These are phyloP conservation scores for Fusarium brachygibbosum DNA, from an alignment of 2,329 filamentous ascomycete genomes.

Conservation along the genomic window DNA sequence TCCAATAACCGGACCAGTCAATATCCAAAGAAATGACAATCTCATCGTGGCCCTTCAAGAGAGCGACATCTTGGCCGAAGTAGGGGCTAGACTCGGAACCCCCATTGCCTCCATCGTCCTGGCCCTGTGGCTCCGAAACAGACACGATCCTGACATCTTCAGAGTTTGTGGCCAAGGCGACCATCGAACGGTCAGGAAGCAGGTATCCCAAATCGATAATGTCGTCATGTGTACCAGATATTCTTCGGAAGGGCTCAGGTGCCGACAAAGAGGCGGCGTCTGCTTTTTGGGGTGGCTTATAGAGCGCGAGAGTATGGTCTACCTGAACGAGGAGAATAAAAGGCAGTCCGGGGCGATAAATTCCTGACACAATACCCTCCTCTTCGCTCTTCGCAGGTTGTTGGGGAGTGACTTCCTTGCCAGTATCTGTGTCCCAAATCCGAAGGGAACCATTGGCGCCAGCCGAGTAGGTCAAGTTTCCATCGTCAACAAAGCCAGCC, in stretches of 20 bases:
- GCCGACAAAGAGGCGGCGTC: constrained; percentile 53
- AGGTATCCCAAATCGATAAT: constrained; percentile 95
- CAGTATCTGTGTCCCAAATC: constrained; percentile 84
- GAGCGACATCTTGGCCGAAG: constrained; percentile 89
- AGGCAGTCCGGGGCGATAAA: constrained; percentile 74
- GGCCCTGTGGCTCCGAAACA: constrained; percentile 61
- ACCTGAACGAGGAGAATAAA: constrained; percentile 87
- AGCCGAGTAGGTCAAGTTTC: constrained; percentile 82
- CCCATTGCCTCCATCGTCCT: constrained; percentile 42
- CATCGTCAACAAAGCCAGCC: constrained; percentile 81
- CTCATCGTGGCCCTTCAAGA: constrained; percentile 91
- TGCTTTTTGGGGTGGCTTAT: constrained; percentile 63
- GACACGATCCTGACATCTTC: constrained; percentile 93
- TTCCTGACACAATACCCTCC: constrained; percentile 77
- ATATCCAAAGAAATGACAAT: constrained; percentile 95
- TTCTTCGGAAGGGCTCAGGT: constrained; percentile 75
- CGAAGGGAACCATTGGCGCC: constrained; percentile 86
- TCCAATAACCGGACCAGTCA: constrained; percentile 97
- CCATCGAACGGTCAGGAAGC: constrained; percentile 80
- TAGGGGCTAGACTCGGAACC: constrained; percentile 62
- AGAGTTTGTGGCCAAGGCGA: constrained; percentile 94
- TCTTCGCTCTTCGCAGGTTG: constrained; percentile 72
- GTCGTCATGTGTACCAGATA: constrained; percentile 97
- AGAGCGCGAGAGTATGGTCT: constrained; percentile 88
- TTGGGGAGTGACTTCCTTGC: constrained; percentile 82